A percentile compares a stretch with the other conserved stretches of the same genome.
phyloP scores from a whole-genome alignment of 352 stramenopile species.

The Pythium coloratum region DNA sequence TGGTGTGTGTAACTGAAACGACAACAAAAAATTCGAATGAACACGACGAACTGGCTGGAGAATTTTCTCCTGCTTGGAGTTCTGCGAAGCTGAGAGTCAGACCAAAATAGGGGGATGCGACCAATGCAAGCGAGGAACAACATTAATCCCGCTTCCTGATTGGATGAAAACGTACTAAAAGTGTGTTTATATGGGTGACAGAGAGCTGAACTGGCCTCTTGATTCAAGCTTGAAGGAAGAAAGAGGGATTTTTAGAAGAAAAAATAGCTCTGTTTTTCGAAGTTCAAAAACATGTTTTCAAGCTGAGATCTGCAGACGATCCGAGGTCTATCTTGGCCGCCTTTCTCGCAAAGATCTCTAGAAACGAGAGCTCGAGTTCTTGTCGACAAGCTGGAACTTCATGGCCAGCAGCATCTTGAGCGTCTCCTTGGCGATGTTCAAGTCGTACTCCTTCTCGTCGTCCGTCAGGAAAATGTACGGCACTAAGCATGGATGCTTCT shows the following conservation, averaged over 20 bases:
- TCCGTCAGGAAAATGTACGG: slow-evolving; percentile 90
- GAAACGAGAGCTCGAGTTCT: slow-evolving; percentile 28
- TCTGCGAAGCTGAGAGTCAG: slow-evolving; percentile 19
- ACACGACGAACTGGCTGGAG: slow-evolving; percentile 21
- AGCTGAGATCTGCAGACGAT: neutral
- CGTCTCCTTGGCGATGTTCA: slow-evolving; percentile 87
- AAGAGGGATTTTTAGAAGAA: too few species aligned
- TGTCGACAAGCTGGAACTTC: slow-evolving; percentile 82
- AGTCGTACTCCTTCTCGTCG: slow-evolving; percentile 87
- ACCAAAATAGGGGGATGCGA: slow-evolving; percentile 3
- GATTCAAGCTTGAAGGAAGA: too few species aligned
- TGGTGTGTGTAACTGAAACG: slow-evolving; percentile 20
- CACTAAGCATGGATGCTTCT: slow-evolving; percentile 86
- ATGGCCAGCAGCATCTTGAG: slow-evolving; percentile 88
- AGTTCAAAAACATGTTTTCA: neutral
- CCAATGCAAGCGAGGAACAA: slow-evolving; percentile 1
- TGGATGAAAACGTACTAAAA: slow-evolving; percentile 6
- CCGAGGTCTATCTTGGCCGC: neutral
- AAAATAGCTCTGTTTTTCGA: too few species aligned
- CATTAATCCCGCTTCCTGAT: neutral
- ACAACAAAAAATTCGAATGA: slow-evolving; percentile 16
- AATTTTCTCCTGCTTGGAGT: slow-evolving; percentile 23
- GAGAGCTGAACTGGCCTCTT: too few species aligned
- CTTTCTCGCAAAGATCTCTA: slow-evolving; percentile 1
- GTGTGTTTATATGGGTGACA: too few species aligned